A percentile compares a stretch with the other conserved stretches of the same genome.
These are phyloP conservation scores for Starmerella vaccinii DNA, from an alignment of 805 yeast species.

Conservation along the genomic window DNA sequence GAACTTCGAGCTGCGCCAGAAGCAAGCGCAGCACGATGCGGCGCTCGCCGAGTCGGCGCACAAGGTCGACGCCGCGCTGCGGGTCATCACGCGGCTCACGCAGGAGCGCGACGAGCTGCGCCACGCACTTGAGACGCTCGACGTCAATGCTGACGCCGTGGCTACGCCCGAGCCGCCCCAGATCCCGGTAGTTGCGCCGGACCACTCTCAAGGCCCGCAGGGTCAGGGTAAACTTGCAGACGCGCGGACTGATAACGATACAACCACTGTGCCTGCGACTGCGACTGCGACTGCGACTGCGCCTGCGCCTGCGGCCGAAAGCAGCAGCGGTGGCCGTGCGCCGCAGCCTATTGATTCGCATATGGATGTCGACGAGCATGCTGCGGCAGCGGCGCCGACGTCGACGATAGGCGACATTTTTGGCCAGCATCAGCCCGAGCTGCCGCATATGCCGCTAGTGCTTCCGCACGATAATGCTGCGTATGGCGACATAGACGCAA, in stretches of 20 bases:
- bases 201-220: not conserved
- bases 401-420: no score
- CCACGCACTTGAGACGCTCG: not conserved
- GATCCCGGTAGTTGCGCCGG: no score
- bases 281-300: no score
- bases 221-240: slow-evolving; percentile 7
- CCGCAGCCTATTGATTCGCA: no score
- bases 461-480: not conserved
- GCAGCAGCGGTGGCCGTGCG: no score
- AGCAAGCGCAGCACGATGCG: not conserved
- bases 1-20: slow-evolving; percentile 2
- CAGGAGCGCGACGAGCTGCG: slow-evolving; percentile 3
- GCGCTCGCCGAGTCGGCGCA: not conserved
- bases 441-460: not conserved
- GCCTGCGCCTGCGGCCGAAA: no score
- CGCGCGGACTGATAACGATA: not conserved
- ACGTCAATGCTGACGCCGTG: no score
- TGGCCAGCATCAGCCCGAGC: not conserved
- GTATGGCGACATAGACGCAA: not conserved
- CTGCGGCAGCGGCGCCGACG: no score
- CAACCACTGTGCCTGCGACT: no score
- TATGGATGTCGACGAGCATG: not conserved
- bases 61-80: not conserved
- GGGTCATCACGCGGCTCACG: slow-evolving; percentile 1
- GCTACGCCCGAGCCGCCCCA: no score